Evolutionary conservation across 768 basidiomycete genomes (phyloP), one percentile per base, ranked within the genome.

Genomic region (Boletus subcaerulescens): DNA sequence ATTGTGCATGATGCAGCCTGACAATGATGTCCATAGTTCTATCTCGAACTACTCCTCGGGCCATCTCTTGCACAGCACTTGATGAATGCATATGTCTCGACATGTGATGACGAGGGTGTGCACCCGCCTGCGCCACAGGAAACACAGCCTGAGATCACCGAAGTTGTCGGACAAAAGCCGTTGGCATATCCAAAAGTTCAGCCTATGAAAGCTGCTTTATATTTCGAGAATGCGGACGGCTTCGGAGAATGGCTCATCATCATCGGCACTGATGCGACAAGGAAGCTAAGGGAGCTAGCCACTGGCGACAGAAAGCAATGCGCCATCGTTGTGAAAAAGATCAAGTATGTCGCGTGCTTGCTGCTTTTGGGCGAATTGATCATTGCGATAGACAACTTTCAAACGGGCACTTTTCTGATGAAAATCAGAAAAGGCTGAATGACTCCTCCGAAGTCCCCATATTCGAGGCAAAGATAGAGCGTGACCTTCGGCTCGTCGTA

Each of bases 231-330:
- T 39, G 76, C 79, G 0, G 74, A 79, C 10, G 82, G 80, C 0
- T 85, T 87, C 41, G 87, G 87, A 3, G 76, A 79, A 22, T 89
- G 87, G 87, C 71, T 71, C 0, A 79, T 89, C 46, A 66, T 84
- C 17, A 78, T 86, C 6, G 78, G 80, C 8, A 76, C 73, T 0
- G 70, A 76, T 18, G 84, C 82, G 0, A 75, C 79, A 48, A 67
- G 67, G 15, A 75, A 81, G 54, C 64, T 87, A 4, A 76, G 81
- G 6, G 76, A 80, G 38, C 61, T 76, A 14, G 76, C 75, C 0
- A 73, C 74, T 46, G 74, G 73, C 24, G 77, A 84, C 55, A 59
- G 45, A 17, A 78, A 77, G 39, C 69, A 69, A 36, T 85, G 85
- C 59, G 62, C 60, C 14, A 82, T 84, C 42, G 76, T 83, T 26